phyloP scores from a whole-genome alignment of 1,139 yeast species.

The Taphrina deformans region DNA sequence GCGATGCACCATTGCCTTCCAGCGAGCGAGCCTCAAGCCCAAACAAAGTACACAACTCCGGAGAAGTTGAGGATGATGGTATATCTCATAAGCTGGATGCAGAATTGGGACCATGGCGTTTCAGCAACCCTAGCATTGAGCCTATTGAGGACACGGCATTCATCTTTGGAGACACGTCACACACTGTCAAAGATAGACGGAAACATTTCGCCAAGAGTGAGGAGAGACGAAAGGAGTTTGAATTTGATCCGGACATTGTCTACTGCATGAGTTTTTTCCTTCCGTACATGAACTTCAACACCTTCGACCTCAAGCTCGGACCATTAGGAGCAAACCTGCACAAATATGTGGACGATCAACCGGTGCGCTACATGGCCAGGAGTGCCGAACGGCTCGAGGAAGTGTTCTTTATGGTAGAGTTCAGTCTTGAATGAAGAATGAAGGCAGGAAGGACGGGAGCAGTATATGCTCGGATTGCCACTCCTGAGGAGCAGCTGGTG shows the following conservation, averaged over 20 bases:
- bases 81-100: slow-evolving; percentile 22
- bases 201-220: slow-evolving; percentile 32
- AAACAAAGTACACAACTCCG: background rate
- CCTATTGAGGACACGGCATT: slow-evolving; percentile 36
- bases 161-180: slow-evolving; percentile 31
- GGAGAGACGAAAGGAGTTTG: slow-evolving; percentile 28
- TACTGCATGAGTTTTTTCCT: slow-evolving; percentile 37
- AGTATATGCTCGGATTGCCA: no score
- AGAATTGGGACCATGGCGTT: slow-evolving; percentile 35
- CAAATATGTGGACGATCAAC: slow-evolving; percentile 40
- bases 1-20: background rate
- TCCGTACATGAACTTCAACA: slow-evolving; percentile 37
- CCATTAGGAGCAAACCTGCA: slow-evolving; percentile 36
- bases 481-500: no score
- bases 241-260: slow-evolving; percentile 34
- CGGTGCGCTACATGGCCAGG: slow-evolving; percentile 36
- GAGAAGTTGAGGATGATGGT: background rate
- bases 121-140: slow-evolving; percentile 34
- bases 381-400: slow-evolving; percentile 22
- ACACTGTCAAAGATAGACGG: slow-evolving; percentile 34
- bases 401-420: slow-evolving; percentile 33
- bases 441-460: no score
- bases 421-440: no score
- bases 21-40: background rate
- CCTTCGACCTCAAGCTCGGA: slow-evolving; percentile 34